phyloP scores from a whole-genome alignment of 2,329 filamentous ascomycete genomes.

The Penicillium vulpinum region DNA sequence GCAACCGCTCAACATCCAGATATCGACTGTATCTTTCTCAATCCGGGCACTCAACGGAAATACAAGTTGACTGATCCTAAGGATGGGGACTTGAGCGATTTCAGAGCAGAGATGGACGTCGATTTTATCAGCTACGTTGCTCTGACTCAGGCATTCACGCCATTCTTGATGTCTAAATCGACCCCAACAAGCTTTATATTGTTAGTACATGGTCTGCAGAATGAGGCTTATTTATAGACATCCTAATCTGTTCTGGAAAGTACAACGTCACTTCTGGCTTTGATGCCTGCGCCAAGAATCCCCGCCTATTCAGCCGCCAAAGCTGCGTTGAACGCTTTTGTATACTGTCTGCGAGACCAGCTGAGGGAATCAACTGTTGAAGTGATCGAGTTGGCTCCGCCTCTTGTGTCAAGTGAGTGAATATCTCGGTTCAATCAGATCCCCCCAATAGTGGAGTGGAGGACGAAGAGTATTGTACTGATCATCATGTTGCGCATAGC shows the following conservation, averaged over 20 bases:
- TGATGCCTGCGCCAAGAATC: conserved; percentile 50
- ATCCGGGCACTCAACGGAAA: conserved; percentile 18
- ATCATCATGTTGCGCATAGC: neutral
- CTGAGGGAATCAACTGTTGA: neutral
- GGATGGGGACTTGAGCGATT: conserved; percentile 16
- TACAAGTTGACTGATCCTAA: conserved; percentile 20
- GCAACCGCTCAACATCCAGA: conserved; percentile 14
- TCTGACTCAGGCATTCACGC: conserved; percentile 8
- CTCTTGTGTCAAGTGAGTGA: conserved; percentile 2
- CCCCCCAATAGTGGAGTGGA: neutral
- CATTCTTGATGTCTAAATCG: neutral
- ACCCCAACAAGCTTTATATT: neutral
- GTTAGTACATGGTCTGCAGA: neutral
- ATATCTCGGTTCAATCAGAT: neutral
- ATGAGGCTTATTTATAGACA: neutral
- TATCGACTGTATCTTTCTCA: conserved; percentile 21
- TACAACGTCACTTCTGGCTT: conserved; percentile 47
- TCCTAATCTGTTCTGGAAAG: conserved; percentile 18
- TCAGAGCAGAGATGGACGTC: conserved; percentile 17
- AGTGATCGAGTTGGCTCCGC: conserved; percentile 2
- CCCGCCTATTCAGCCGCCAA: conserved; percentile 54
- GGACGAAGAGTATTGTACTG: neutral
- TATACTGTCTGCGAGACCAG: neutral
- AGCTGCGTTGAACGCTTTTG: neutral
- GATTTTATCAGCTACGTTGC: conserved; percentile 17